Conservation (phyloP, 129 eudicot genomes). For the Scalesia atractyloides region DNA sequence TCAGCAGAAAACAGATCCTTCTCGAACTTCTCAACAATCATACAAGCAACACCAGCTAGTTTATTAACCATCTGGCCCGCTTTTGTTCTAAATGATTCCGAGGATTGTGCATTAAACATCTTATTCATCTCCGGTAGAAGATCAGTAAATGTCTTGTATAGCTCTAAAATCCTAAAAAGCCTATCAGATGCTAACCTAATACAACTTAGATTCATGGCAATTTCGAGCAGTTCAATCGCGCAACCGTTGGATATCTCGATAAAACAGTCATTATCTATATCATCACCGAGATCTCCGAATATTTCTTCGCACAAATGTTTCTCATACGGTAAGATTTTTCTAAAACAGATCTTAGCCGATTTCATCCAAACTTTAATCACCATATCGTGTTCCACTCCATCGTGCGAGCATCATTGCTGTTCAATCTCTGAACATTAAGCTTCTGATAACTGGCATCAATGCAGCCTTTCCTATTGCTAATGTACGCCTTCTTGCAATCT, state of each 20-base stretch:
- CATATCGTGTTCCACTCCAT: not conserved
- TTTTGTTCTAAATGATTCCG: not conserved
- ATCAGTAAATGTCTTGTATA: not conserved
- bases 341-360: not conserved
- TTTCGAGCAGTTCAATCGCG: not conserved
- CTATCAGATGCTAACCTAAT: not conserved
- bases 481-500: not conserved
- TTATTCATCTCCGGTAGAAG: conserved; percentile 6
- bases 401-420: not conserved
- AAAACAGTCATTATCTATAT: not conserved
- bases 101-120: not conserved
- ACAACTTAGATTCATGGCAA: not conserved
- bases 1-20: not conserved
- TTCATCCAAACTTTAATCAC: not conserved
- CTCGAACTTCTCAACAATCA: not conserved
- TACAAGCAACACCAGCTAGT: not conserved
- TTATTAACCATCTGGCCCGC: not conserved
- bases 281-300: not conserved
- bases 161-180: conserved; percentile 14
- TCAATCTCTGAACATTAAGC: not conserved
- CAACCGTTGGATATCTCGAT: not conserved
- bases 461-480: not conserved
- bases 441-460: not conserved
- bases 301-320: not conserved
- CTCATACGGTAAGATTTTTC: not conserved